phyloP scores from a whole-genome alignment of 2,329 filamentous ascomycete genomes.

The Penicillium oxalicum region DNA sequence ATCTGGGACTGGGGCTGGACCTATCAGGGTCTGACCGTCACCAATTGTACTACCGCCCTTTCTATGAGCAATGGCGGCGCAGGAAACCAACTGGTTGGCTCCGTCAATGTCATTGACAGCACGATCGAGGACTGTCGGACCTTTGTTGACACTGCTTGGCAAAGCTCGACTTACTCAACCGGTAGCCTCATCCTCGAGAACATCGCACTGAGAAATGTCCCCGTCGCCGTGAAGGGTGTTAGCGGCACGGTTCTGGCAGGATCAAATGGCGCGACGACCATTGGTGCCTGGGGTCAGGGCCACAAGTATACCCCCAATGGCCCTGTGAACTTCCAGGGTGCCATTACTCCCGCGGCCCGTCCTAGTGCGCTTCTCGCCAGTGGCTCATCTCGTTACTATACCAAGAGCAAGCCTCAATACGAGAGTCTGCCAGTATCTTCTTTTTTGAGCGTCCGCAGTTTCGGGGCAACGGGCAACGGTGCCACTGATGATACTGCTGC shows the following conservation, averaged over 20 bases:
- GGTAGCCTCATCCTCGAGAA: constrained; percentile 54
- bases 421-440: constrained; percentile 30
- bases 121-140: constrained; percentile 45
- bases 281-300: constrained; percentile 41
- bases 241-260: constrained; percentile 35
- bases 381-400: constrained; percentile 39
- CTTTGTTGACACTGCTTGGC: constrained; percentile 47
- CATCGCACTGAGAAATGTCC: constrained; percentile 47
- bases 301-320: constrained; percentile 42
- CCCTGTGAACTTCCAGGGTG: constrained; percentile 40
- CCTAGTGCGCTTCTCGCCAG: constrained; percentile 42
- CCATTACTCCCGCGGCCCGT: constrained; percentile 40
- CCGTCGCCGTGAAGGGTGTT: constrained; percentile 38
- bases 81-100: constrained; percentile 46
- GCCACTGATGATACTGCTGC: constrained; percentile 55
- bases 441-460: constrained; percentile 42
- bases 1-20: constrained; percentile 58
- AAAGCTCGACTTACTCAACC: constrained; percentile 38
- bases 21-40: constrained; percentile 47
- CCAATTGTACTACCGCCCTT: constrained; percentile 49
- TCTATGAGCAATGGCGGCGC: constrained; percentile 44
- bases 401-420: constrained; percentile 52
- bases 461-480: constrained; percentile 49
- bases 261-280: constrained; percentile 29
- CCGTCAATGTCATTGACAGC: constrained; percentile 53